phyloP scores from a whole-genome alignment of 768 basidiomycete genomes.

The Clathrus columnatus region DNA sequence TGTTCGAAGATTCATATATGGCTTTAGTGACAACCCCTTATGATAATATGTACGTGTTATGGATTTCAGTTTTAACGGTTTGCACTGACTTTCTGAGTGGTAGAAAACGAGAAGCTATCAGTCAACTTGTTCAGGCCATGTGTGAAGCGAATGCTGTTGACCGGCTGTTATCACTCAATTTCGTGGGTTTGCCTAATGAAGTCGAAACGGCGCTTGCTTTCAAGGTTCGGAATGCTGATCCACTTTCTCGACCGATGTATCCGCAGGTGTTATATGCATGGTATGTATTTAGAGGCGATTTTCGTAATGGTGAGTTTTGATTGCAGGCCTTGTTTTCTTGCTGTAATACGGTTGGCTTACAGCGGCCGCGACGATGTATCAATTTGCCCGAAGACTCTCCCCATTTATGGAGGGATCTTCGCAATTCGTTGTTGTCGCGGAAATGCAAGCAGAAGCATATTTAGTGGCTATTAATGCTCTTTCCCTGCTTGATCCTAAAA shows the following conservation, averaged over 20 bases:
- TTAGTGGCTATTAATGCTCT: slow-evolving; percentile 85
- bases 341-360: slow-evolving; percentile 10
- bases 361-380: slow-evolving; percentile 94
- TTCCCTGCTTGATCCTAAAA: slow-evolving; percentile 68
- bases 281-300: slow-evolving; percentile 82
- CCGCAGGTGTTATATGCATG: slow-evolving; percentile 90
- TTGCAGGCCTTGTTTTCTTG: background rate
- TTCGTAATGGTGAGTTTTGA: slow-evolving; percentile 74
- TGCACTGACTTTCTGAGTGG: slow-evolving; percentile 3
- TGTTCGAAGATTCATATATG: slow-evolving; percentile 85
- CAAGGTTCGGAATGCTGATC: slow-evolving; percentile 91
- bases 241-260: slow-evolving; percentile 76
- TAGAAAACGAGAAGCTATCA: slow-evolving; percentile 77
- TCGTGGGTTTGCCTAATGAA: slow-evolving; percentile 75
- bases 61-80: background rate
- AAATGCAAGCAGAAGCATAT: slow-evolving; percentile 72
- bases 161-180: slow-evolving; percentile 71
- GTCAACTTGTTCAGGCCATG: slow-evolving; percentile 82
- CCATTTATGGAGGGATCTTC: slow-evolving; percentile 27
- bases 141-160: slow-evolving; percentile 83
- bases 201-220: slow-evolving; percentile 84
- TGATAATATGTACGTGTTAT: slow-evolving; percentile 60
- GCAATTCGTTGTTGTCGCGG: slow-evolving; percentile 42
- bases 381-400: slow-evolving; percentile 73
- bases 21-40: slow-evolving; percentile 66